These are phyloP conservation scores for Fusarium pseudonygamai DNA, from an alignment of 2,329 filamentous ascomycete species.

Conservation along the genomic window DNA sequence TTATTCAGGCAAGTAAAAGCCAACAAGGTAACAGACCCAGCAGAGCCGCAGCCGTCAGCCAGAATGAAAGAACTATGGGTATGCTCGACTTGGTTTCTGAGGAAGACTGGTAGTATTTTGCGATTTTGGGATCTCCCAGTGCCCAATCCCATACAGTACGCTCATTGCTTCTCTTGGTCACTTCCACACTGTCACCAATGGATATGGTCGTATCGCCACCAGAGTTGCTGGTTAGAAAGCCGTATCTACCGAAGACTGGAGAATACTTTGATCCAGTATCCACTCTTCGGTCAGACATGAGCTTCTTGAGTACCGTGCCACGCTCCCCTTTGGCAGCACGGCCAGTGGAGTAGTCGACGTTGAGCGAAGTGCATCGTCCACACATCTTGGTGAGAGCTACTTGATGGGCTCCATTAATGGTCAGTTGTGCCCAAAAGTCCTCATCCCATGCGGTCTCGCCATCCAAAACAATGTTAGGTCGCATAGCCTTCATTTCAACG, in stretches of 20 bases:
- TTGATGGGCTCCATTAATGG: constrained; percentile 49
- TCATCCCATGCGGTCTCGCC: constrained; percentile 71
- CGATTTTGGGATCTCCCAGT: constrained; percentile 31
- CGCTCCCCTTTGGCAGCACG: constrained; percentile 63
- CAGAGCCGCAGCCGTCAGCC: constrained; percentile 24
- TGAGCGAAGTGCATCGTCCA: constrained; percentile 73
- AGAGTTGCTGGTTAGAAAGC: constrained; percentile 59
- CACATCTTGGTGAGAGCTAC: constrained; percentile 76
- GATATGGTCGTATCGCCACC: constrained; percentile 37
- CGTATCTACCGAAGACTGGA: constrained; percentile 79
- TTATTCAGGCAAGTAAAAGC: constrained; percentile 27
- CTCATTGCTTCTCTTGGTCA: constrained; percentile 60
- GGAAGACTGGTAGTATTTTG: constrained; percentile 40
- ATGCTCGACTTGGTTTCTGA: constrained; percentile 7
- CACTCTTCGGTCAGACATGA: constrained; percentile 76
- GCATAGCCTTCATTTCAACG: constrained; percentile 74
- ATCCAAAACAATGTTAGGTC: constrained; percentile 76
- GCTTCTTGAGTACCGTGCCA: constrained; percentile 72
- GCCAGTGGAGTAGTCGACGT: constrained; percentile 76
- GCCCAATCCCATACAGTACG: constrained; percentile 66
- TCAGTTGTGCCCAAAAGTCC: constrained; percentile 75
- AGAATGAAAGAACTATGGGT: constrained; percentile 28
- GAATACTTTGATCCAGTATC: constrained; percentile 73
- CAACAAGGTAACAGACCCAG: constrained; percentile 30
- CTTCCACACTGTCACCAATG: constrained; percentile 61